Evolutionary conservation across 331 rosid species (phyloP), one percentile per base, ranked within the genome.

Genomic region (Dryas integrifolia): DNA sequence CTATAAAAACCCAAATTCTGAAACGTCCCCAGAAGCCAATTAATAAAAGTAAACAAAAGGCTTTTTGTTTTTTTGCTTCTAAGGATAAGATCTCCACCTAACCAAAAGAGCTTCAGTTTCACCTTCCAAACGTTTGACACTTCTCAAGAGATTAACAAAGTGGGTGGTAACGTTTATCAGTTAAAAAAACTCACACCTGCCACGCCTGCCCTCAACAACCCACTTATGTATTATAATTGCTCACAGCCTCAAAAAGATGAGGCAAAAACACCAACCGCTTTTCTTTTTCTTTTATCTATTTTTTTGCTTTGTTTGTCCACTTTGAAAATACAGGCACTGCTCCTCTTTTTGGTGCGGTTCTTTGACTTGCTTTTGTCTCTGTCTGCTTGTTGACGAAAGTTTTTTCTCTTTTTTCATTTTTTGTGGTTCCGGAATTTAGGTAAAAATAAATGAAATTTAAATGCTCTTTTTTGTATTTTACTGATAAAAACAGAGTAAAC

Each of bases 171-270:
- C 73, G 30, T 65, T 30, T 56, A 8, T 45, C 7, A 16, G 56
- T 48, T 44, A 21, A 13, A 62, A 56, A 18, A 46, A 30, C 35
- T 63, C 76, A 30, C 26, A 46, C 24, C 41, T 41, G 8, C 43
- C 83, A 65, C 83, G 49, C 76, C 69, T 45, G 83, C 61, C 64
- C 86, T 47, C 82, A 69, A 76, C 88, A 74, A 74, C 63, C 76
- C 76, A 68, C 56, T 52, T 50, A 53, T 30, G 24, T 70, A 44
- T 14, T 40, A 8, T 8, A 52, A 5, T 11, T 48, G 40, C 8
- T 16, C 57, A 39, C 26, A 35, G 5, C 12, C 15, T 3, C 1
- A 14, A 58, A 75, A 65, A 41, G 26, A 45, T 10, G 41, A 55
- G 69, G 47, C 52, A 66, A 24, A 72, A 78, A 69, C 61, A 41